A percentile compares a stretch with the other conserved stretches of the same genome.
Conservation (phyloP, 441 rosid genomes). For the Rhodomyrtus psidioides region DNA sequence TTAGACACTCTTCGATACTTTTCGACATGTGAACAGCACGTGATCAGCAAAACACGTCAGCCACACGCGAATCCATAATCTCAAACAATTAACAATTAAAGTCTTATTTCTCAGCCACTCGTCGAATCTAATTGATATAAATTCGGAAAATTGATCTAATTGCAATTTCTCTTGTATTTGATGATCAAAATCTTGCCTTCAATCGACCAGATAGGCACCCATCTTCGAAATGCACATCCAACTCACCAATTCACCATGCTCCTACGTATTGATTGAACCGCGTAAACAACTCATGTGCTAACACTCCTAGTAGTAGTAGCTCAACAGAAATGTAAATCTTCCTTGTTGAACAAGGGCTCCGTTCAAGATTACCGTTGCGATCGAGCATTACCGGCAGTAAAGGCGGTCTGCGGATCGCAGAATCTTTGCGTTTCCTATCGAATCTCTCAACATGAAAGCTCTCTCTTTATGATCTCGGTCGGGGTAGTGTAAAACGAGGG, state of each 20-base stretch:
- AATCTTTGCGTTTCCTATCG: not conserved
- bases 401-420: not conserved
- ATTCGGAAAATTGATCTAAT: not conserved
- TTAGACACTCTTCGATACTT: too few relatives aligned
- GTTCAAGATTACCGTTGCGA: not conserved
- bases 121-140: not conserved
- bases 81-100: too few relatives aligned
- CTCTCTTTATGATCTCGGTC: not conserved
- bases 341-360: not conserved
- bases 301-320: not conserved
- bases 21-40: too few relatives aligned
- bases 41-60: too few relatives aligned
- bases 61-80: too few relatives aligned
- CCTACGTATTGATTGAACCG: not conserved
- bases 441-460: not conserved
- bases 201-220: not conserved
- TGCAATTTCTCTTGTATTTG: accelerated
- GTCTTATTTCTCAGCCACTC: too few relatives aligned
- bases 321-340: not conserved
- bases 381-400: not conserved
- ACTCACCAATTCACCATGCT: not conserved
- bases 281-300: not conserved
- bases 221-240: not conserved
- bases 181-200: not conserved
- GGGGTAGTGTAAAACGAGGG: not conserved